These are phyloP conservation scores for Vigna hirtella DNA, from an alignment of 306 rosid species.

Conservation along the genomic window DNA sequence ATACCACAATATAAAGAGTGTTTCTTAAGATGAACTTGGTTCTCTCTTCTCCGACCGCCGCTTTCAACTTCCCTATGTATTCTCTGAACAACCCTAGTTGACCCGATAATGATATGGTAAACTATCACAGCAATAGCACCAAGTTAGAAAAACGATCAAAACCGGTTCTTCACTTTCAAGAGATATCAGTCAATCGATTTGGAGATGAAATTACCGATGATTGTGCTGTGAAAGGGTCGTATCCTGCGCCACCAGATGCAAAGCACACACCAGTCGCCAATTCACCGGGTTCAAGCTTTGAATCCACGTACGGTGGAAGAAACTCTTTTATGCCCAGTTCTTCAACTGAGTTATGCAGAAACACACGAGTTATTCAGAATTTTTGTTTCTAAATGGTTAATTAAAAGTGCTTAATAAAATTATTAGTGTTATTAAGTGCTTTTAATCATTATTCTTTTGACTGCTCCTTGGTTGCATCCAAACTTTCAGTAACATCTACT, in stretches of 20 bases:
- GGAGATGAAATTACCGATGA: slow-evolving; percentile 42
- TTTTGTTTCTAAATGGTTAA: no score
- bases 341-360: slow-evolving; percentile 47
- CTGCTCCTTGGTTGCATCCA: no score
- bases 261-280: slow-evolving; percentile 68
- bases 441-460: no score
- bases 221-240: slow-evolving; percentile 66
- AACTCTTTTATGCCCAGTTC: slow-evolving; percentile 64
- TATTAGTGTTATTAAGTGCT: no score
- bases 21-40: slow-evolving; percentile 55
- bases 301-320: slow-evolving; percentile 66
- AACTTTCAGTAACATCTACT: no score
- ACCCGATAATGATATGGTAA: slow-evolving; percentile 41
- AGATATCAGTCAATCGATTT: no score
- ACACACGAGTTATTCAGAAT: no score
- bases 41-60: slow-evolving; percentile 51
- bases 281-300: slow-evolving; percentile 54
- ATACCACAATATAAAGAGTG: slow-evolving; percentile 54
- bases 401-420: no score
- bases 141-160: background rate
- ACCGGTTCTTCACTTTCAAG: no score
- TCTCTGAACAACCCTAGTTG: slow-evolving; percentile 47
- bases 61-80: slow-evolving; percentile 48
- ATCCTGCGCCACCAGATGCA: slow-evolving; percentile 85
- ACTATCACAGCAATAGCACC: slow-evolving; percentile 18